Percentiles rank a stretch among this genome's conserved stretches.
phyloP scores from a whole-genome alignment of 257 asterid species.

The Przewalskia tangutica region DNA sequence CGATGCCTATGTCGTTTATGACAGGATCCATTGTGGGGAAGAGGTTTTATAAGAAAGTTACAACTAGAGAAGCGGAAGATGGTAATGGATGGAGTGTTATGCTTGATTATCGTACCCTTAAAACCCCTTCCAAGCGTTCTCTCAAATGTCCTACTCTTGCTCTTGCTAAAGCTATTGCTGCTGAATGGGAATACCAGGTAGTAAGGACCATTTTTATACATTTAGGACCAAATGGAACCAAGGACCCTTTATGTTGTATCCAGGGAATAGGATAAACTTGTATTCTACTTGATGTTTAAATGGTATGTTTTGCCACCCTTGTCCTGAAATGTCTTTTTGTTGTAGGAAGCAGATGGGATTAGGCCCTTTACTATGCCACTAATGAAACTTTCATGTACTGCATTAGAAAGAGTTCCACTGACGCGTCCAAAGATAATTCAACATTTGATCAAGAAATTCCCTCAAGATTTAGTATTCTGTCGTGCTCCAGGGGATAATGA shows the following conservation, averaged over 20 bases:
- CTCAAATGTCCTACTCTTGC: constrained; percentile 73
- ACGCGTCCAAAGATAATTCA: constrained; percentile 53
- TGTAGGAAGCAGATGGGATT: constrained; percentile 77
- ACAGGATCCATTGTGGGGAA: constrained; percentile 95
- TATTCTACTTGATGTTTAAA: not conserved
- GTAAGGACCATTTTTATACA: too few relatives aligned
- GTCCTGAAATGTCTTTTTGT: constrained; percentile 9
- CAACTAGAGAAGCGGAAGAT: constrained; percentile 77
- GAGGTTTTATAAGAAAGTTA: constrained; percentile 69
- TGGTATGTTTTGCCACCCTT: constrained; percentile 5
- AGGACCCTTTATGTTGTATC: not conserved
- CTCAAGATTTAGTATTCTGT: constrained; percentile 74
- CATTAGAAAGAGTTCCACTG: constrained; percentile 87
- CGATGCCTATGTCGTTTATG: constrained; percentile 87
- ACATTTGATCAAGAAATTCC: constrained; percentile 53
- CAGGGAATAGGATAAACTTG: not conserved
- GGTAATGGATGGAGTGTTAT: constrained; percentile 88
- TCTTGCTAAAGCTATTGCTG: constrained; percentile 92
- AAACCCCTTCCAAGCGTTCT: constrained; percentile 72
- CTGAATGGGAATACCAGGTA: constrained; percentile 98
- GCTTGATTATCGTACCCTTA: constrained; percentile 91
- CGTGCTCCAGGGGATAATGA: constrained; percentile 74
- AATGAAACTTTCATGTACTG: constrained; percentile 87
- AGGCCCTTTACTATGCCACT: constrained; percentile 96
- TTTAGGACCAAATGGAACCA: too few relatives aligned